Conservation (phyloP, 495 filamentous ascomycete genomes). For the Lophium mytilinum region DNA sequence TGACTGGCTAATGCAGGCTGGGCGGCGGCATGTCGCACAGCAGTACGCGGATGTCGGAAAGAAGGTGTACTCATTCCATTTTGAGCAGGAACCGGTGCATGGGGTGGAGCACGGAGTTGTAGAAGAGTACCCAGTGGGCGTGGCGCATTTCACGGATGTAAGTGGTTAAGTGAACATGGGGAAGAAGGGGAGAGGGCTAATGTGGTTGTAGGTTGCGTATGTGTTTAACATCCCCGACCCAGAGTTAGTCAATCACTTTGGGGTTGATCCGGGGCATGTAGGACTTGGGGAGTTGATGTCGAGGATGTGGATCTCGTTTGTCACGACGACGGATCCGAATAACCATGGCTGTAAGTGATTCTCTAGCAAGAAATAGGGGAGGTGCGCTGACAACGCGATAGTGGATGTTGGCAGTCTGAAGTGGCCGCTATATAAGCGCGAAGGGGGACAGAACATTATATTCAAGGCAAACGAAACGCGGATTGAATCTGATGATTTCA, state of each 20-base stretch:
- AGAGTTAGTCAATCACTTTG: neutral
- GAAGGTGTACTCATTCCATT: slow-evolving; percentile 17
- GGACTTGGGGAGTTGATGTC: neutral
- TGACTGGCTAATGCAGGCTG: slow-evolving; percentile 20
- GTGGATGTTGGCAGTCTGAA: neutral
- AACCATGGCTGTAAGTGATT: slow-evolving; percentile 2
- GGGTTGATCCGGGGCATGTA: neutral
- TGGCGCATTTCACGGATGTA: neutral
- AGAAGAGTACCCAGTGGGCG: slow-evolving; percentile 15
- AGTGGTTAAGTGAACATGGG: neutral
- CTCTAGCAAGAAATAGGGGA: neutral
- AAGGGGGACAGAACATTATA: slow-evolving; percentile 13
- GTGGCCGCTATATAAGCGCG: slow-evolving; percentile 2
- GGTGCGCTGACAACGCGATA: neutral
- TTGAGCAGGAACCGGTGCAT: slow-evolving; percentile 24
- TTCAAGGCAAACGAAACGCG: slow-evolving; percentile 16
- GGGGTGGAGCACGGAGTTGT: slow-evolving; percentile 14
- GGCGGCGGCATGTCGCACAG: slow-evolving; percentile 11
- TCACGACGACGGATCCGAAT: slow-evolving; percentile 12
- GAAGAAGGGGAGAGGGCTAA: too few relatives aligned
- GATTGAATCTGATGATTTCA: slow-evolving; percentile 17
- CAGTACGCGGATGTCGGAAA: neutral
- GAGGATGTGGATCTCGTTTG: neutral
- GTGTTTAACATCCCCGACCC: neutral
- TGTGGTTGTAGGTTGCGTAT: slow-evolving; percentile 10